Percentiles rank a stretch among this genome's conserved stretches.
These are phyloP conservation scores for Nidularia sp. DNA, from an alignment of 768 basidiomycete species.

Conservation along the genomic window DNA sequence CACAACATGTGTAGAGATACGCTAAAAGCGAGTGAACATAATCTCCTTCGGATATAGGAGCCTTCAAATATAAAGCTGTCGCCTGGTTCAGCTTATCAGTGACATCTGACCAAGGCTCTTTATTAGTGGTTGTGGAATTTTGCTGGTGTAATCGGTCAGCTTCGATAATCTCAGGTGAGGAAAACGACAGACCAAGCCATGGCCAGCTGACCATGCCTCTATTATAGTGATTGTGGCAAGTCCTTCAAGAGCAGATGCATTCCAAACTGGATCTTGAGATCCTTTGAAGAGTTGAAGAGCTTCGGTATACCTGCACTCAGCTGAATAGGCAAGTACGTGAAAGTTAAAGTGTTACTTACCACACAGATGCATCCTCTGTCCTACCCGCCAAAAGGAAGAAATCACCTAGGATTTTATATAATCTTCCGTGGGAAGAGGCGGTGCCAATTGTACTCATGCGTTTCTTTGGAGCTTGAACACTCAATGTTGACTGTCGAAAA, in stretches of 20 bases:
- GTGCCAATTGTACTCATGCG: conserved; percentile 60
- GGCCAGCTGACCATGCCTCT: conserved; percentile 79
- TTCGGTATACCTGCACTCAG: conserved; percentile 72
- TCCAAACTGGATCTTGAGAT: conserved; percentile 80
- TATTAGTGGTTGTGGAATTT: conserved; percentile 42
- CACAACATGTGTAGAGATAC: conserved; percentile 62
- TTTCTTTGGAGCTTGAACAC: conserved; percentile 48
- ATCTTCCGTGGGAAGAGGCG: conserved; percentile 76
- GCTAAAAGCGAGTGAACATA: conserved; percentile 60
- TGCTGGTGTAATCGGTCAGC: conserved; percentile 34
- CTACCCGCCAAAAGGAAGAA: conserved; percentile 87
- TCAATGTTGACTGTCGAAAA: conserved; percentile 51
- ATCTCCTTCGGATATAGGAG: conserved; percentile 50
- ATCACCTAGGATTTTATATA: conserved; percentile 87
- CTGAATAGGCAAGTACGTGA: conserved; percentile 3
- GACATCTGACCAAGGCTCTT: conserved; percentile 75
- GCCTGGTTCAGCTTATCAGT: conserved; percentile 73
- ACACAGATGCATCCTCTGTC: conserved; percentile 73
- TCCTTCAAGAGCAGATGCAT: conserved; percentile 85
- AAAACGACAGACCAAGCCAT: conserved; percentile 56
- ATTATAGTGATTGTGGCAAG: conserved; percentile 74
- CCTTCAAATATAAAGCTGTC: conserved; percentile 55
- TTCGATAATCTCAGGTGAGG: conserved; percentile 4
- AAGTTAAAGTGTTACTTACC: conserved; percentile 40
- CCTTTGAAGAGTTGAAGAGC: conserved; percentile 73